Evolutionary conservation across 2,329 filamentous ascomycete species (phyloP).

Genomic region (Pseudogymnoascus sp.): DNA sequence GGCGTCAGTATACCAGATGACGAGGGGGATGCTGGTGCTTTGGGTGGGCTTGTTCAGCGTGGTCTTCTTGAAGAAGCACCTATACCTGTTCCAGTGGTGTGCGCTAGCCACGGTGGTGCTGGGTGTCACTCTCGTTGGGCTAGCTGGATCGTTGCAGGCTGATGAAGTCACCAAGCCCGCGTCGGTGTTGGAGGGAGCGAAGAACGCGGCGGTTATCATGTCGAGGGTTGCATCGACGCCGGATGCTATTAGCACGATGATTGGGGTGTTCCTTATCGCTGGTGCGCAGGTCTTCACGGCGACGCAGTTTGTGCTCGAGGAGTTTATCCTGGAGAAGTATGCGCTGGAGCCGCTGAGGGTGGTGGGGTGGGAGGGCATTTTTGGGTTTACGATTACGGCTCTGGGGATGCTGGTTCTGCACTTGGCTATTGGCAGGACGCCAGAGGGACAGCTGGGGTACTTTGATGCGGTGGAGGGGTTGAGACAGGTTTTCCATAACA

Average conservation of each 20-base stretch:
- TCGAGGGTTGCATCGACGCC: conserved; percentile 38
- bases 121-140: conserved; percentile 82
- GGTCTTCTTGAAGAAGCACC: conserved; percentile 70
- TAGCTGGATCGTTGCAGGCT: conserved; percentile 76
- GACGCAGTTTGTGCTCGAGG: conserved; percentile 90
- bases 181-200: conserved; percentile 30
- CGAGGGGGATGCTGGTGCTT: conserved; percentile 82
- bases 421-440: conserved; percentile 65
- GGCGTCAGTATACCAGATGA: conserved; percentile 98
- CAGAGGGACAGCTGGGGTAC: conserved; percentile 67
- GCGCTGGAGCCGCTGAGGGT: conserved; percentile 71
- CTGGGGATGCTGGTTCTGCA: conserved; percentile 76
- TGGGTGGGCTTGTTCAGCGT: conserved; percentile 97
- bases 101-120: conserved; percentile 78
- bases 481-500: conserved; percentile 68
- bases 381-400: conserved; percentile 76
- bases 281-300: conserved; percentile 95
- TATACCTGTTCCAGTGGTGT: conserved; percentile 87
- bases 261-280: conserved; percentile 86
- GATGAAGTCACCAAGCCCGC: conserved; percentile 40
- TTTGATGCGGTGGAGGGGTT: conserved; percentile 87
- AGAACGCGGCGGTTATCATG: conserved; percentile 35
- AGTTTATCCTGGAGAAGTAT: conserved; percentile 78
- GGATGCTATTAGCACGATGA: conserved; percentile 59
- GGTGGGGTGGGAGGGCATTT: conserved; percentile 93